Conservation (phyloP, 2,329 filamentous ascomycete species). For the Neonectria magnoliae region DNA sequence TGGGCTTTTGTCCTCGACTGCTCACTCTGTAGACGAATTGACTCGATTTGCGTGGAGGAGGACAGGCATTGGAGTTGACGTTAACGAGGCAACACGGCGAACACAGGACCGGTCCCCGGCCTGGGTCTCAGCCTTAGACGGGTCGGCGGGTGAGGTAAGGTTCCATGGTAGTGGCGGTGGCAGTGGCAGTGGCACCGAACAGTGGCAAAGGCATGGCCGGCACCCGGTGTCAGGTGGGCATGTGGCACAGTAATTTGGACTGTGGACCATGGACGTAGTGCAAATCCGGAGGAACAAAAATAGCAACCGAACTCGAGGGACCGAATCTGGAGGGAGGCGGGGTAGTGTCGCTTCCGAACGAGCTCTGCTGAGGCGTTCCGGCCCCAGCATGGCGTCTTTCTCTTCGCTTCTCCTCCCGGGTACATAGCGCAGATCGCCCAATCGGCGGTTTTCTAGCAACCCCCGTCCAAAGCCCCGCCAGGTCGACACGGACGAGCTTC, state of each 20-base stretch:
- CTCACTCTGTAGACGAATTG: slow-evolving; percentile 15
- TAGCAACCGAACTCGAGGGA: slow-evolving; percentile 23
- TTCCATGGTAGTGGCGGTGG: slow-evolving; percentile 2
- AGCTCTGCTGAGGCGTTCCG: slow-evolving; percentile 20
- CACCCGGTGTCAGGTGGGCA: slow-evolving; percentile 7
- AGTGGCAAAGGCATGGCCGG: slow-evolving; percentile 8
- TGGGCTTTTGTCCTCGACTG: slow-evolving; percentile 10
- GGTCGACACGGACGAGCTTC: background rate
- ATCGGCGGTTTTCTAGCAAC: slow-evolving; percentile 30
- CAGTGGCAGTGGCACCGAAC: background rate
- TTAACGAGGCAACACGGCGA: slow-evolving; percentile 22
- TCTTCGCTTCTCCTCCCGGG: slow-evolving; percentile 3
- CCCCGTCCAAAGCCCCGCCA: slow-evolving; percentile 11
- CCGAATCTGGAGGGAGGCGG: slow-evolving; percentile 27
- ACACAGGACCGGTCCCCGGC: slow-evolving; percentile 21
- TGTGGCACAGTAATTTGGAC: background rate
- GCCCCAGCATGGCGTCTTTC: slow-evolving; percentile 12
- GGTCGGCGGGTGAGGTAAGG: slow-evolving; percentile 9
- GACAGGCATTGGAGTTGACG: slow-evolving; percentile 11
- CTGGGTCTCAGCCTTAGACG: slow-evolving; percentile 21
- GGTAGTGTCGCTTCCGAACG: slow-evolving; percentile 32
- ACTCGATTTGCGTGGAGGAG: slow-evolving; percentile 22
- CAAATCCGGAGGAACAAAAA: slow-evolving; percentile 29
- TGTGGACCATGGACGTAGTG: background rate
- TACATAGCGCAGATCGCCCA: slow-evolving; percentile 27